Evolutionary conservation across 441 rosid genomes (phyloP), one percentile per base, ranked within the genome.

Genomic region (Biscutella laevigata): DNA sequence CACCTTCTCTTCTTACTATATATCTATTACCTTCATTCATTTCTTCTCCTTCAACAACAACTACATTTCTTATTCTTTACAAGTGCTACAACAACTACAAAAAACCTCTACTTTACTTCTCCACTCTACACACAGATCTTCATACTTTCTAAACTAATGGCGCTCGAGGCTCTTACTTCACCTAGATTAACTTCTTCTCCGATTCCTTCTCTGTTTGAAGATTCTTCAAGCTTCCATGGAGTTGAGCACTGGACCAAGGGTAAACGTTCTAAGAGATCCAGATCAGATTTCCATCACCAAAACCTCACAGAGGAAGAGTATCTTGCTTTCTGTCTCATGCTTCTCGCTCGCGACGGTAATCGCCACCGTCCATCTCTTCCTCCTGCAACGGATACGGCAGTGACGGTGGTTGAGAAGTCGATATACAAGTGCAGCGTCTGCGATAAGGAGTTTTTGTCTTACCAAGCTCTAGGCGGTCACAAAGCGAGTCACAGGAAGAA

Each of bases 381-480:
- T 53, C 76, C 59, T 3, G 39, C 52, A 0, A 47, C 9, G 4
- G 61, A 3, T 40, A 3, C 17, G 9, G 66, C 36, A 8, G 68
- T 51, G 32, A 73, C 67, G 42, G 4, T 40, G 3, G 57, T 35
- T 6, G 62, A 52, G 29, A 71, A 65, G 52, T 37, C 40, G 26
- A 49, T 32, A 53, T 70, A 83, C 79, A 80, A 67, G 84, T 91
- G 98, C 35, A 51, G 76, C 32, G 94, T 91, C 27, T 91, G 98
- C 62, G 70, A 72, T 71, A 91, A 83, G 79, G 75, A 71, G 1
- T 91, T 91, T 55, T 56, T 76, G 4, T 85, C 98, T 5, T 88
- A 85, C 72, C 96, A 91, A 61, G 98, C 98, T 3, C 75, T 90
- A 2, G 98, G 98, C 13, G 98, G 98, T 1, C 98, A 91, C 75